Base-by-base conservation (phyloP, 805 yeast species). In the Pichia insulana region DNA sequence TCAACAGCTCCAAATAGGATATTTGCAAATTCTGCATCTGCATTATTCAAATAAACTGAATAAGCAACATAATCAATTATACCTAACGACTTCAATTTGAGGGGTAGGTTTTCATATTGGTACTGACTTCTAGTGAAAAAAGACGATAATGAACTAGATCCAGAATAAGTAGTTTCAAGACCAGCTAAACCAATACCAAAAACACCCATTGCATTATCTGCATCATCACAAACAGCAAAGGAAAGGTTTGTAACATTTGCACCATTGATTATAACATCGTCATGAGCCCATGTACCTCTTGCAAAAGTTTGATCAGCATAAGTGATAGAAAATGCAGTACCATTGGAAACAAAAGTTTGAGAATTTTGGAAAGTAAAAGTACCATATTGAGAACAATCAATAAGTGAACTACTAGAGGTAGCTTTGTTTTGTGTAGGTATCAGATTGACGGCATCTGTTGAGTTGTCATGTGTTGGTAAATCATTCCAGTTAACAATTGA, bases 1-100 rank as follows among this genome's bases (percentile, higher is more conserved):
- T 83, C 92, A 27, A 78, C 70, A 26, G 80, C 92, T 41, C 92
- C 90, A 63, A 83, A 83, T 37, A 83, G 57, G n/a, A 83, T 63
- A 10, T 67, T 57, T 7, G 87, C 89, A 1, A 63, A 47, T 4
- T 52, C 36, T 1, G 74, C 63, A 30, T 58, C 59, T n/a, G 31
- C 11, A 3, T 63, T 59, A 50, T 78, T 71, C 59, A 84, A 66
- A 52, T 66, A 82, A 42, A 84, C 62, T 0, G 90, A 81, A 56
- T 80, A 84, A 1, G 73, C 72, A 32, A 65, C 65, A 39, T 70
- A 67, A 35, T 69, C 51, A 46, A 78, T 82, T 33, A 72, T 53
- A 0, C 88, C 88, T 37, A 72, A 70, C 26, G 64, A 54, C 40
- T 69, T 76, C 65, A 86, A 61, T 45, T 70, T 71, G 40, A 68